Conservation (phyloP, 2,329 filamentous ascomycete species). For the Acrodontium crateriforme region DNA sequence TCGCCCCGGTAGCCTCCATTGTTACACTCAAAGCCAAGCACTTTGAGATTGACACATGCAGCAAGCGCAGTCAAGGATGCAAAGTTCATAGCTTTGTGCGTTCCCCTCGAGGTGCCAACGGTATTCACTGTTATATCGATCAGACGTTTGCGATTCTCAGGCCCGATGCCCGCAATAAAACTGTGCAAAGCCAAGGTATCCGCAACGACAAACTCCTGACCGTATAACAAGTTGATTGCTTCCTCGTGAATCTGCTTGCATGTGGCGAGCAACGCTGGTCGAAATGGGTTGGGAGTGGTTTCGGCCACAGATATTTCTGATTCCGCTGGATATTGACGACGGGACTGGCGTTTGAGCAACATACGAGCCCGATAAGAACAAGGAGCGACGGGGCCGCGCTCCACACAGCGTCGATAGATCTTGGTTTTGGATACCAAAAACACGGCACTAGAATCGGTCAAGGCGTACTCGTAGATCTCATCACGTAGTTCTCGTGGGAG, state of each 20-base stretch:
- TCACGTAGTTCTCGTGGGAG: constrained; percentile 17
- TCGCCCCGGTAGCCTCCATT: constrained; percentile 2
- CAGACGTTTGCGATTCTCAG: constrained; percentile 11
- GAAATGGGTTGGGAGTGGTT: not conserved
- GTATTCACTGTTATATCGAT: constrained; percentile 10
- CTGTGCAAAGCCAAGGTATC: constrained; percentile 12
- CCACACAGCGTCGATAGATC: constrained; percentile 10
- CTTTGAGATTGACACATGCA: constrained; percentile 13
- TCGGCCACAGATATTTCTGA: not conserved
- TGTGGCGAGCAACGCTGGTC: constrained; percentile 15
- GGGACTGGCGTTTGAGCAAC: no score
- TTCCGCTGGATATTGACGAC: not conserved
- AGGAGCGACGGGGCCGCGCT: constrained; percentile 6
- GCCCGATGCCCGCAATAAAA: constrained; percentile 16
- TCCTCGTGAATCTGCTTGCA: constrained; percentile 18
- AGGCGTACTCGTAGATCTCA: constrained; percentile 16
- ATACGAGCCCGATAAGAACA: no score
- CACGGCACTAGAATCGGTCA: constrained; percentile 12
- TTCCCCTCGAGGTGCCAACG: constrained; percentile 9
- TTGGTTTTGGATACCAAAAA: constrained; percentile 9
- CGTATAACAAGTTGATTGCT: constrained; percentile 15
- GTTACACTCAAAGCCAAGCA: constrained; percentile 12
- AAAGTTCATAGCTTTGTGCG: constrained; percentile 11
- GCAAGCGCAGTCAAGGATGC: constrained; percentile 13
- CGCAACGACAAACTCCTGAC: constrained; percentile 11